A percentile compares a stretch with the other conserved stretches of the same genome.
These are phyloP conservation scores for Aspergillus spinulosporus DNA, from an alignment of 2,329 filamentous ascomycete species.

Conservation along the genomic window DNA sequence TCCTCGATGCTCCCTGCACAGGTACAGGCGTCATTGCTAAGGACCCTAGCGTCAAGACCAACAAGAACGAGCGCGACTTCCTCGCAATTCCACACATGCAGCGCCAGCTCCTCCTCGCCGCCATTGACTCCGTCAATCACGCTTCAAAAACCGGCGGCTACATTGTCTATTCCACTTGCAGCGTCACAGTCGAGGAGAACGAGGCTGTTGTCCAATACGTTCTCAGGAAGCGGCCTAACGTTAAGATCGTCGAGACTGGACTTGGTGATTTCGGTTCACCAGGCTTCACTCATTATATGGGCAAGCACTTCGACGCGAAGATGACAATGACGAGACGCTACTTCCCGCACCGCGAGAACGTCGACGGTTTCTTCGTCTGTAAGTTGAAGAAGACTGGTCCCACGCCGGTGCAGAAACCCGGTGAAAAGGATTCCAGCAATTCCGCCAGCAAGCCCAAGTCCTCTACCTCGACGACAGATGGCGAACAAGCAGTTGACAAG, in stretches of 20 bases:
- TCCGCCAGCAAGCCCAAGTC: slow-evolving; percentile 24
- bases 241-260: slow-evolving; percentile 88
- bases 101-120: slow-evolving; percentile 87
- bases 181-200: slow-evolving; percentile 90
- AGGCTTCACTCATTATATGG: slow-evolving; percentile 86
- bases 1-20: slow-evolving; percentile 93
- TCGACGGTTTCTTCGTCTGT: slow-evolving; percentile 97
- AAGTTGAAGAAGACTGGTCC: slow-evolving; percentile 93
- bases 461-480: slow-evolving; percentile 31
- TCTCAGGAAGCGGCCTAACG: slow-evolving; percentile 85
- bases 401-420: slow-evolving; percentile 53
- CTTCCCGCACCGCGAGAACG: slow-evolving; percentile 90
- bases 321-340: slow-evolving; percentile 81
- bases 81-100: slow-evolving; percentile 89
- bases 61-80: slow-evolving; percentile 96
- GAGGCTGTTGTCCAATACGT: slow-evolving; percentile 94
- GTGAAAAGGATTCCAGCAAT: slow-evolving; percentile 19
- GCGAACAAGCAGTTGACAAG: slow-evolving; percentile 61
- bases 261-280: slow-evolving; percentile 82
- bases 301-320: slow-evolving; percentile 85
- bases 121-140: slow-evolving; percentile 94
- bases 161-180: slow-evolving; percentile 95
- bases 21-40: slow-evolving; percentile 98
- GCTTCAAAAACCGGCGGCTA: slow-evolving; percentile 89
- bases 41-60: slow-evolving; percentile 95